A percentile compares a stretch with the other conserved stretches of the same genome.
These are phyloP conservation scores for Mycena citricolor DNA, from an alignment of 1,284 basidiomycete species.

Conservation along the genomic window DNA sequence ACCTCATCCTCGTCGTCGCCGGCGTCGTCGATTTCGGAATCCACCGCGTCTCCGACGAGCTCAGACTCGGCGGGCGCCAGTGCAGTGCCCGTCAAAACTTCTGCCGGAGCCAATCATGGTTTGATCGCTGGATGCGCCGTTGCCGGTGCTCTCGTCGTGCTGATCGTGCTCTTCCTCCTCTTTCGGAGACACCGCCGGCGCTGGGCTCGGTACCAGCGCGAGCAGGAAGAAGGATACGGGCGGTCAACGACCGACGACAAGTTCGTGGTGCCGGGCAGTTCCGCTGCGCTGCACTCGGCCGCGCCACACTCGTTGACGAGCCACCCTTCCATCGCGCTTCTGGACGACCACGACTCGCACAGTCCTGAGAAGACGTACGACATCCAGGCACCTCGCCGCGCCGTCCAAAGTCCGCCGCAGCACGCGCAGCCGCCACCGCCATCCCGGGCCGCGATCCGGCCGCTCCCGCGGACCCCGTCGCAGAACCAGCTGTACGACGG, in stretches of 20 bases:
- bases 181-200: constrained; percentile 19
- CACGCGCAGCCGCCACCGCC: background rate
- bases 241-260: too few relatives aligned
- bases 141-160: constrained; percentile 29
- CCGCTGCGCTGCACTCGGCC: too few relatives aligned
- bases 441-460: constrained; percentile 2
- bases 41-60: constrained; percentile 4
- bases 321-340: background rate
- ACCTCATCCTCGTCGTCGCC: constrained; percentile 7
- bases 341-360: constrained; percentile 1
- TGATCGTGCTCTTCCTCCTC: constrained; percentile 22
- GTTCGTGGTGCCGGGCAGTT: too few relatives aligned
- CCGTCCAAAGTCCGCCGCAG: background rate
- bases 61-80: background rate
- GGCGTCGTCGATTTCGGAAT: background rate
- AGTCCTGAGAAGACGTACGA: constrained; percentile 1
- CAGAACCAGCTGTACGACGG: constrained; percentile 5
- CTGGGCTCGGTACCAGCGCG: too few relatives aligned
- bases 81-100: background rate
- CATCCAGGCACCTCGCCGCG: background rate
- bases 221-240: too few relatives aligned
- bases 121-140: constrained; percentile 35
- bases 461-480: constrained; percentile 13
- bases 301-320: background rate
- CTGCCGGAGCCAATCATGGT: constrained; percentile 23